Conservation (phyloP, 306 rosid genomes). For the Begonia fuchsioides region DNA sequence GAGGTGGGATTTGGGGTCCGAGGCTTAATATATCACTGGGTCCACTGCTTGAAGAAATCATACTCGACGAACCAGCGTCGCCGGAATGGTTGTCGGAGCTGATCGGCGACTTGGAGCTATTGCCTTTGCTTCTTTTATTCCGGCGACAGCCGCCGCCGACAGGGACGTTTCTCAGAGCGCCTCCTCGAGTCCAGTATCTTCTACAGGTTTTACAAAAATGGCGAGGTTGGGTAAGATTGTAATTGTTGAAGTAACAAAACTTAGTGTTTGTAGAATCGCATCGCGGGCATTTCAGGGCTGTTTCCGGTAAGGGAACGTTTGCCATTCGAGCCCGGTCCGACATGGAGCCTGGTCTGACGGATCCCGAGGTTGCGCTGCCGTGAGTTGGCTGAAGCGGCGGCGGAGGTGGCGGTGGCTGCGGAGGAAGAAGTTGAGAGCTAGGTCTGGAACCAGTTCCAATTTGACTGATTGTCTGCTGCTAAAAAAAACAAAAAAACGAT, state of each 20-base stretch:
- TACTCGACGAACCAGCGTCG: slow-evolving; percentile 3
- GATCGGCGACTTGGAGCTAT: slow-evolving; percentile 8
- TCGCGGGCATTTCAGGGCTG: slow-evolving; percentile 16
- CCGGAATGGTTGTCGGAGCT: slow-evolving; percentile 12
- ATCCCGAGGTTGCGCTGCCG: slow-evolving; percentile 1
- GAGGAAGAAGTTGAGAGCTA: slow-evolving; percentile 10
- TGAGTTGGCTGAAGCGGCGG: not conserved
- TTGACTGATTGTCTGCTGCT: not conserved
- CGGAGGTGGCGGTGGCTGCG: slow-evolving; percentile 5
- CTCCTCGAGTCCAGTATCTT: slow-evolving; percentile 15
- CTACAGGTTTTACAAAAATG: slow-evolving; percentile 11
- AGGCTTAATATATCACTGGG: slow-evolving; percentile 3
- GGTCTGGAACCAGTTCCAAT: not conserved
- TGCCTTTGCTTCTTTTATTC: slow-evolving; percentile 14
- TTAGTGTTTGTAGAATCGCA: slow-evolving; percentile 18
- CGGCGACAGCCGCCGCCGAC: slow-evolving; percentile 15
- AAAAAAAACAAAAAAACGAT: too few species aligned
- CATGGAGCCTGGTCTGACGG: slow-evolving; percentile 13
- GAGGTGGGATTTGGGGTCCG: slow-evolving; percentile 12
- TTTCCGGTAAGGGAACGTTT: slow-evolving; percentile 9
- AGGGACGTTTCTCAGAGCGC: slow-evolving; percentile 9
- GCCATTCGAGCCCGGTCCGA: slow-evolving; percentile 15
- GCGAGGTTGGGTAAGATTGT: slow-evolving; percentile 11
- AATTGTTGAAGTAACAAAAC: slow-evolving; percentile 12
- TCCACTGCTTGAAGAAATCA: slow-evolving; percentile 8